Conservation (phyloP, 306 rosid genomes). For the Cicer chorassanicum region DNA sequence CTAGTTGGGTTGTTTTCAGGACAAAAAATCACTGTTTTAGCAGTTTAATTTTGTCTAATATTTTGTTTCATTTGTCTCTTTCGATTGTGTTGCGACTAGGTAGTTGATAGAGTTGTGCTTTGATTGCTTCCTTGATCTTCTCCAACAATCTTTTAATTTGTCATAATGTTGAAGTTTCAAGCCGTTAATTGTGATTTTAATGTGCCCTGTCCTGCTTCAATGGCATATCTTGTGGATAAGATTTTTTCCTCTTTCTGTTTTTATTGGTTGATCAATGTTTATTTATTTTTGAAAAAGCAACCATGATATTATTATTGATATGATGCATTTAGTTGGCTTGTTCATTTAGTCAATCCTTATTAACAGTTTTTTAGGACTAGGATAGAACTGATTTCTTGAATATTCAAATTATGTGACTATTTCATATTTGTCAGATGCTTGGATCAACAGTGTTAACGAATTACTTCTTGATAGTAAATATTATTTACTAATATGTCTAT, state of each 20-base stretch:
- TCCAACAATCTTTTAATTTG: not conserved
- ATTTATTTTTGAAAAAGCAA: not conserved
- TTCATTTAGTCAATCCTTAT: conserved; percentile 42
- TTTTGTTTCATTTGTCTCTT: conserved; percentile 23
- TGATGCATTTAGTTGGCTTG: conserved; percentile 18
- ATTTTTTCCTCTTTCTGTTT: conserved; percentile 13
- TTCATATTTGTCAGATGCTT: conserved; percentile 21
- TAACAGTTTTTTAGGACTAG: conserved; percentile 46
- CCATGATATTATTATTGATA: not conserved
- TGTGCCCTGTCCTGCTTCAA: conserved; percentile 36
- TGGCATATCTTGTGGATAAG: conserved; percentile 36
- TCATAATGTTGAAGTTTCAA: conserved; percentile 29
- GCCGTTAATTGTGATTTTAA: conserved; percentile 33
- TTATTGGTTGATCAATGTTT: conserved; percentile 3
- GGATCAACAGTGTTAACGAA: conserved; percentile 20
- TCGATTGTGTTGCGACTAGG: conserved; percentile 33
- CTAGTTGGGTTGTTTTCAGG: conserved; percentile 20
- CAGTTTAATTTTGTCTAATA: not conserved
- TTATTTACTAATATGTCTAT: conserved; percentile 30
- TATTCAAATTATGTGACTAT: conserved; percentile 37
- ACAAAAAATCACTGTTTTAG: conserved; percentile 20
- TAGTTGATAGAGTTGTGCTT: conserved; percentile 37
- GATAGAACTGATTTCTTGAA: conserved; percentile 32
- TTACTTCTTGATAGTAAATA: conserved; percentile 31
- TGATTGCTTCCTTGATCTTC: conserved; percentile 38